Evolutionary conservation across 768 basidiomycete genomes (phyloP), one percentile per base, ranked within the genome.

Genomic region (Sarcomyxa edulis): DNA sequence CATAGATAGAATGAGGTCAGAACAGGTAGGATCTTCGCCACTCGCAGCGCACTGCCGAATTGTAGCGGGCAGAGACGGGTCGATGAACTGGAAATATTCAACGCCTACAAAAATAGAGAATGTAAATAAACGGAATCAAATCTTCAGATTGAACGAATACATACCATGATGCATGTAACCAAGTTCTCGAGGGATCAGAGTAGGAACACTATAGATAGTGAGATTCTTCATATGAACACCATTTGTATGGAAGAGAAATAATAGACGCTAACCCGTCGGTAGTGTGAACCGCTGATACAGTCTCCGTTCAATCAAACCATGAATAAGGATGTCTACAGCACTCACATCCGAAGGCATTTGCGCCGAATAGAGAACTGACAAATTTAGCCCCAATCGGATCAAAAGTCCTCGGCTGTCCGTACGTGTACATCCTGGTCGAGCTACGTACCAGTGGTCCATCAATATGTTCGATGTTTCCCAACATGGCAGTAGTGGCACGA

Each of bases 91-190:
- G 50, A 51, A 60, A 30, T 48, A 59, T 41, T 59, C 59, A 20
- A 54, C 43, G 3, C 49, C 51, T 53, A n/a, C n/a, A n/a, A n/a
- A 23, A 8, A 11, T 6, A 20, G n/a, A 30, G 32, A 12, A 9
- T 21, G 9, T 35, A 6, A 5, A 8, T 12, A 5, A 4, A n/a
- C 16, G 23, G 27, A 16, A 16, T 18, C 21, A 9, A 19, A 35
- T 16, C 4, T 7, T 4, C 7, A 18, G 21, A 8, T 12, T 6
- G 22, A n/a, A 32, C 28, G 10, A 10, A n/a, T n/a, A 36, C 50
- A 25, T 37, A 69, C 75, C 74, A 42, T 76, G 74, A 40, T 78
- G 76, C 37, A 64, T 66, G 51, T 76, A 78, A 5, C 74, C 74
- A 6, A 76, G 44, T 2, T 47, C 48, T 4, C 46, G 64, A 0